Base-by-base conservation (phyloP, 1,284 basidiomycete species). In the Calocybe gambosa region DNA sequence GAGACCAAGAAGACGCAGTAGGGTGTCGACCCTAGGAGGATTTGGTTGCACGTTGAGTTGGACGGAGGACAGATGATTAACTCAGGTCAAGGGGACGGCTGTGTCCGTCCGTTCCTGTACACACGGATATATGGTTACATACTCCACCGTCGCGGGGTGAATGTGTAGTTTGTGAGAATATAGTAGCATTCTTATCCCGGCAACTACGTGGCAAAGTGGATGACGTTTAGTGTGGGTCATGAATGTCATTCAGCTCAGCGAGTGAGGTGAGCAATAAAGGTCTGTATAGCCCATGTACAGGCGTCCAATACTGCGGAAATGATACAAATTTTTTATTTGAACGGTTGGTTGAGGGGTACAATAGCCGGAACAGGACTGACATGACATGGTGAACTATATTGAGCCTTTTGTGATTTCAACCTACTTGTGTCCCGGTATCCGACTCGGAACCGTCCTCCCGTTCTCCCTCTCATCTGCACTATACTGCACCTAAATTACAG, bases 1-100 rank as follows among this genome's bases (percentile, higher is more conserved):
- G 71, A 75, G 61, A 66, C 66, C 43, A 78, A 75, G 71, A 80
- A 82, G 64, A 63, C 63, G 55, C 60, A 62, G 56, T 68, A 64
- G 55, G 40, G 8, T 13, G 28, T 2, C 28, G 8, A 16, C 15
- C 29, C 6, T 13, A 16, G 15, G 31, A 34, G 31, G n/a, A 16
- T 8, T 7, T 23, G 21, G 21, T 23, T 23, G 7, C 31, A 16
- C 4, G 15, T 34, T 34, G 31, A 16, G 3, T 18, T 25, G 23
- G n/a, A 21, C 31, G 13, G 36, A 37, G 26, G 19, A 33, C 16
- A 28, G 23, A 39, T 25, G 33, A 13, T 23, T 33, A 39, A 25
- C 21, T 26, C n/a, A 19, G 36, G 43, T 39, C 23, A 20, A 34
- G 8, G 20, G 28, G 18, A 10, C 43, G 46, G 48, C 42, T 40